Percentiles rank a stretch among this genome's conserved stretches.
These are phyloP conservation scores for Geosmithia morbida DNA, from an alignment of 2,329 filamentous ascomycete genomes.

Conservation along the genomic window DNA sequence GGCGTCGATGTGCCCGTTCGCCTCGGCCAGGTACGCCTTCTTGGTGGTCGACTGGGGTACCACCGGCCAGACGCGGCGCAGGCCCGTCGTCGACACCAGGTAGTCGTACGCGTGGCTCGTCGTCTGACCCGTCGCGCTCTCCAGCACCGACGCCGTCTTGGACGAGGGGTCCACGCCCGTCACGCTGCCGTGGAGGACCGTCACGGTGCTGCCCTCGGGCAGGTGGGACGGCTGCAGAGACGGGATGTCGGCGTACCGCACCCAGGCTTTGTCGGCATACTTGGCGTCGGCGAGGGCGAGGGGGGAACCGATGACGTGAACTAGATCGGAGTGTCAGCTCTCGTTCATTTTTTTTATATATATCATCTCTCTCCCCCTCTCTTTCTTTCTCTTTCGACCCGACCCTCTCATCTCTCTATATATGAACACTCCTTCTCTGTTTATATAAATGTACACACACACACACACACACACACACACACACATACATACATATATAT, in stretches of 20 bases:
- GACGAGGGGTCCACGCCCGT: slow-evolving; percentile 40
- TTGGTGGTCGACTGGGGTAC: slow-evolving; percentile 52
- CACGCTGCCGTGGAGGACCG: slow-evolving; percentile 51
- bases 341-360: not conserved
- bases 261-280: slow-evolving; percentile 57
- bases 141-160: slow-evolving; percentile 44
- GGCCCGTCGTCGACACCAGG: slow-evolving; percentile 56
- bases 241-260: slow-evolving; percentile 50
- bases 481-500: no score
- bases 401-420: no score
- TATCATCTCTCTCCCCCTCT: not conserved
- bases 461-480: no score
- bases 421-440: no score
- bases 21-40: slow-evolving; percentile 49
- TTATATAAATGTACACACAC: no score
- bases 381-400: no score
- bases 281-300: slow-evolving; percentile 50
- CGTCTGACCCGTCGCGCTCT: slow-evolving; percentile 26
- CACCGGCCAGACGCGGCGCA: slow-evolving; percentile 56
- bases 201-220: slow-evolving; percentile 32
- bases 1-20: slow-evolving; percentile 40
- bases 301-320: slow-evolving; percentile 63
- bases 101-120: slow-evolving; percentile 52
- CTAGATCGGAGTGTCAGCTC: slow-evolving; percentile 21
- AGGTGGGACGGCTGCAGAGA: slow-evolving; percentile 34